phyloP scores from a whole-genome alignment of 306 rosid species.

The Canavalia gladiata region DNA sequence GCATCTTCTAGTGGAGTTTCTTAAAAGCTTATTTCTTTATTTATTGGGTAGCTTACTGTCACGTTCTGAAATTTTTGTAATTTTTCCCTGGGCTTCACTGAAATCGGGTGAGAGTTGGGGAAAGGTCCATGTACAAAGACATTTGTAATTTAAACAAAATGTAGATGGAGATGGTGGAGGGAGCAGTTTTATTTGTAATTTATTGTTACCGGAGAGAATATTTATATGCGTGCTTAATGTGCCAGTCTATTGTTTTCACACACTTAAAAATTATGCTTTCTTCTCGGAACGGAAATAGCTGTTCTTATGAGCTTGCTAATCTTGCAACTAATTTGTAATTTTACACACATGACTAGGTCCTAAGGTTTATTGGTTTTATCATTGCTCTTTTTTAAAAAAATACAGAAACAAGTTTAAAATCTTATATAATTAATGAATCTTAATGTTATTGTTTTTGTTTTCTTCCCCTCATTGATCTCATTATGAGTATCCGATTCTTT shows the following conservation, averaged over 20 bases:
- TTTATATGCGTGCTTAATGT: slow-evolving; percentile 36
- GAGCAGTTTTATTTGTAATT: slow-evolving; percentile 30
- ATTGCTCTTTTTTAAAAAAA: background rate
- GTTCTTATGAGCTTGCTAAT: background rate
- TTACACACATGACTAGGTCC: background rate
- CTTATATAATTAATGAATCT: background rate
- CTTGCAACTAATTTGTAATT: background rate
- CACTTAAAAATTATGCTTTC: slow-evolving; percentile 14
- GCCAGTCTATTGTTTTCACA: slow-evolving; percentile 12
- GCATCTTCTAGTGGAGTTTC: slow-evolving; percentile 38
- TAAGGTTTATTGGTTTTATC: background rate
- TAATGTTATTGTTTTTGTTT: background rate
- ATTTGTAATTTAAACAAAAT: slow-evolving; percentile 40
- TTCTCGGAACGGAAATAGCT: background rate
- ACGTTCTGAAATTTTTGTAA: slow-evolving; percentile 53
- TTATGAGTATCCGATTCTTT: background rate
- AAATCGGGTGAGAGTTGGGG: slow-evolving; percentile 39
- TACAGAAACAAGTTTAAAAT: background rate
- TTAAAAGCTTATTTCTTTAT: slow-evolving; percentile 54
- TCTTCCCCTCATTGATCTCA: background rate
- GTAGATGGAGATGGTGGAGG: slow-evolving; percentile 19
- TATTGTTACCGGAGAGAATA: slow-evolving; percentile 12
- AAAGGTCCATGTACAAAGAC: slow-evolving; percentile 54
- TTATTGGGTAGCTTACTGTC: slow-evolving; percentile 47
- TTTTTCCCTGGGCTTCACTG: slow-evolving; percentile 20